phyloP scores from a whole-genome alignment of 2,329 filamentous ascomycete species.

The Nemania serpens region DNA sequence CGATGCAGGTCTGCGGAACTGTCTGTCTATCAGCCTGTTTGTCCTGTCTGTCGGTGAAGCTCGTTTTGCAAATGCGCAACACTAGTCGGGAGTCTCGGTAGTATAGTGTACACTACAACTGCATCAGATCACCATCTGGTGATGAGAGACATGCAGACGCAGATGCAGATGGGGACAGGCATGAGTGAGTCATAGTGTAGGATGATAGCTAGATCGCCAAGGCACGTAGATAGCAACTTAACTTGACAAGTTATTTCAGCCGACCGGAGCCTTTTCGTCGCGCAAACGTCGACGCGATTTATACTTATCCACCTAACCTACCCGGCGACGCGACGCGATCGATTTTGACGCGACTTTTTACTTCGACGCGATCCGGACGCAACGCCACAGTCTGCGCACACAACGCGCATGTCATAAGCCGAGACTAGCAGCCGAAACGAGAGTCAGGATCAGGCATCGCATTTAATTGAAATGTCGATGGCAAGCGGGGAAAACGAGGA shows the following conservation, averaged over 20 bases:
- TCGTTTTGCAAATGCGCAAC: background rate
- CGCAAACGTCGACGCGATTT: background rate
- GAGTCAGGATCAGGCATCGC: too few relatives aligned
- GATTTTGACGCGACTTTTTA: too few relatives aligned
- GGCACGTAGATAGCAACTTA: background rate
- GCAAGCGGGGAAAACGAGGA: too few relatives aligned
- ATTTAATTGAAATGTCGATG: too few relatives aligned
- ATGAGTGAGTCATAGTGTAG: conserved; percentile 26
- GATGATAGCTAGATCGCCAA: background rate
- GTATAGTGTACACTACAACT: too few relatives aligned
- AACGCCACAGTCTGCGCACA: too few relatives aligned
- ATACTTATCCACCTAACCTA: background rate
- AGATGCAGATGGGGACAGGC: conserved; percentile 13
- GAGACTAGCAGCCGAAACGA: too few relatives aligned
- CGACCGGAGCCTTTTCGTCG: background rate
- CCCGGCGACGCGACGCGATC: too few relatives aligned
- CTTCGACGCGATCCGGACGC: too few relatives aligned
- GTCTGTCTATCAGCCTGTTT: background rate
- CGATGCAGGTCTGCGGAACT: conserved; percentile 21
- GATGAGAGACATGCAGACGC: background rate
- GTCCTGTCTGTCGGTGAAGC: conserved; percentile 21
- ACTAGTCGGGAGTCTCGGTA: background rate
- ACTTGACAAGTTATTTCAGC: background rate
- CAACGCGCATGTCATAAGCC: too few relatives aligned
- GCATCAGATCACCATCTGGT: too few relatives aligned